A percentile compares a stretch with the other conserved stretches of the same genome.
Conservation (phyloP, 768 basidiomycete genomes). For the Mycena indigotica region DNA sequence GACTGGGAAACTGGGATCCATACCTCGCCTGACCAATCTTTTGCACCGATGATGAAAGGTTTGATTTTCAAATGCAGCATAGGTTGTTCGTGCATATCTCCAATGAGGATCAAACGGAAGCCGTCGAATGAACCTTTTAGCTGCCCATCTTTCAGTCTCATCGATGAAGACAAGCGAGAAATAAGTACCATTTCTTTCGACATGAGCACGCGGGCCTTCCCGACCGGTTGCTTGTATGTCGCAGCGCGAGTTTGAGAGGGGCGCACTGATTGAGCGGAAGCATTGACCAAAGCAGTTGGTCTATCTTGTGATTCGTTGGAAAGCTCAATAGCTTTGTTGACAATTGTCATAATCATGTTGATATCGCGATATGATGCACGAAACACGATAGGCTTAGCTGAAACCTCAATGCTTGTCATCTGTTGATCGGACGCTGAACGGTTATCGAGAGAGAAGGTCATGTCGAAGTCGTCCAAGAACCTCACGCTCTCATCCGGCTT, state of each 20-base stretch:
- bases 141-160: constrained; percentile 42
- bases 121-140: constrained; percentile 87
- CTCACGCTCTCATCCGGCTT: constrained; percentile 78
- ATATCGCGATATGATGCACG: constrained; percentile 96
- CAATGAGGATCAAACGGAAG: constrained; percentile 90
- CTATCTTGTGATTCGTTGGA: constrained; percentile 51
- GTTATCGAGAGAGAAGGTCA: constrained; percentile 85
- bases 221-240: constrained; percentile 29
- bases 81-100: constrained; percentile 93
- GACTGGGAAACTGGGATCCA: not conserved
- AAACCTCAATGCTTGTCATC: constrained; percentile 83
- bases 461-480: constrained; percentile 90
- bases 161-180: no score
- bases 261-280: constrained; percentile 15
- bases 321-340: constrained; percentile 85
- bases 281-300: constrained; percentile 5
- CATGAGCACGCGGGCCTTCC: constrained; percentile 49
- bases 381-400: constrained; percentile 81
- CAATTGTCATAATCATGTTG: constrained; percentile 80
- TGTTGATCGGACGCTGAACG: constrained; percentile 70
- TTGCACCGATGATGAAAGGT: constrained; percentile 78
- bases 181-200: constrained; percentile 86
- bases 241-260: constrained; percentile 20
- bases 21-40: constrained; percentile 95
- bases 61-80: constrained; percentile 87